Conservation (phyloP, 192 early-diverging fungal genomes). For the Jimgerdemannia lactiflua region DNA sequence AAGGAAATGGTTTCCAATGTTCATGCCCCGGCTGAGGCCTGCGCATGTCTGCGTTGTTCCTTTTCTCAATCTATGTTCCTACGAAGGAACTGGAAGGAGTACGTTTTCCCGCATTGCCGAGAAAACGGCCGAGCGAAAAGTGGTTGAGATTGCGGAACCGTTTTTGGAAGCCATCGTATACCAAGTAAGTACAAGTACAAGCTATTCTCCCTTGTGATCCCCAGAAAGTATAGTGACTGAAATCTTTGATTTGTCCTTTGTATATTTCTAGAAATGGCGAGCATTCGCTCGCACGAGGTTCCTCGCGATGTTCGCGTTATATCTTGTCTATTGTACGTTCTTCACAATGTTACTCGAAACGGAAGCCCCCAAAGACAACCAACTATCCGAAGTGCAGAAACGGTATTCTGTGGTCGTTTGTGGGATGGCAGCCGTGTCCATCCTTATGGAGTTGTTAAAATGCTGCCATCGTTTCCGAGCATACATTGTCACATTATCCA, state of each 20-base stretch:
- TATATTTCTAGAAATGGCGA: not conserved
- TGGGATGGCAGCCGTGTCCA: not conserved
- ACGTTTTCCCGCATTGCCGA: not conserved
- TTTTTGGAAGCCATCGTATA: not conserved
- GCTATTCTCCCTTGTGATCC: no score
- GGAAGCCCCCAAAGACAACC: not conserved
- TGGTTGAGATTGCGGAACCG: not conserved
- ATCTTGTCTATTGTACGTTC: not conserved
- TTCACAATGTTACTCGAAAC: not conserved
- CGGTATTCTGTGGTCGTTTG: not conserved
- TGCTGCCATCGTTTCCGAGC: not conserved
- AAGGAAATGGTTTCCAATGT: not conserved
- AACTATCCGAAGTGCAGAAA: not conserved
- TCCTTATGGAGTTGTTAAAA: not conserved
- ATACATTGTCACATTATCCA: not conserved
- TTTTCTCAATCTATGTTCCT: not conserved
- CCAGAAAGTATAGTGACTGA: no score
- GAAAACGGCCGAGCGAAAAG: not conserved
- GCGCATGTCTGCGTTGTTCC: not conserved
- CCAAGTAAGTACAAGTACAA: not conserved
- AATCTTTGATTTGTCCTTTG: no score
- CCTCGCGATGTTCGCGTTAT: not conserved
- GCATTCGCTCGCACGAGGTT: not conserved
- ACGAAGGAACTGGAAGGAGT: not conserved
- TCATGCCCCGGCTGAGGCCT: not conserved